Base-by-base conservation (phyloP, 164 flowering plant species). In the Dillenia turbinata region DNA sequence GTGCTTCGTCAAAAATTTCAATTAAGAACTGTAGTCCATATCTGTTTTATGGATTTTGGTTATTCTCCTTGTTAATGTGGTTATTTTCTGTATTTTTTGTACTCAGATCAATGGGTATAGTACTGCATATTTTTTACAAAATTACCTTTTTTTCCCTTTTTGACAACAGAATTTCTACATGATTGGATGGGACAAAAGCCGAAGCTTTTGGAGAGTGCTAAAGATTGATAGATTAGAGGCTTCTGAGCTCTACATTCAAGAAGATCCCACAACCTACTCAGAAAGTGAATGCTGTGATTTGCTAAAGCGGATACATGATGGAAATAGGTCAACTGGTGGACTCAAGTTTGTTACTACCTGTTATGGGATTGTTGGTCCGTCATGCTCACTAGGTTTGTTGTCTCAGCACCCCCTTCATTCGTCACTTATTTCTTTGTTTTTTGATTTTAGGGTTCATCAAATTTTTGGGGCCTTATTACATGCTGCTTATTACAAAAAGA, bases 381-480 rank as follows among this genome's bases (percentile, higher is more conserved):
- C 10, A 14, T 26, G 19, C 65, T n/a, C 17, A 61, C 40, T 33
- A 33, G 10, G 47, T 24, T n/a, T 15, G 15, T 24, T 12, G 3
- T 61, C 9, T 26, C 9, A 12, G 26, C 53, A 52, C 19, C 8
- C n/a, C 9, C 43, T 44, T 17, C 49, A 6, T 9, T 44, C 16
- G 19, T 17, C 22, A 0, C 45, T 50, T 6, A 2, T 13, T 49
- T 52, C 10, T 0, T 55, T 33, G 22, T 58, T 72, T 60, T 67
- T 53, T 57, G 48, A 44, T 66, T 74, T 15, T 68, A 95, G 99
- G 99, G 14, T 89, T 95, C 62, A 61, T 95, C 57, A 92, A 84
- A 69, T 87, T 95, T 77, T 71, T 95, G 88, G 99, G 93, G 67
- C 99, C 99, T 44, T 82, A 92, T 64, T 90, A 95, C 81, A 87